Evolutionary conservation across 2,329 filamentous ascomycete genomes (phyloP).

Genomic region (Camptophora hylomeconis): DNA sequence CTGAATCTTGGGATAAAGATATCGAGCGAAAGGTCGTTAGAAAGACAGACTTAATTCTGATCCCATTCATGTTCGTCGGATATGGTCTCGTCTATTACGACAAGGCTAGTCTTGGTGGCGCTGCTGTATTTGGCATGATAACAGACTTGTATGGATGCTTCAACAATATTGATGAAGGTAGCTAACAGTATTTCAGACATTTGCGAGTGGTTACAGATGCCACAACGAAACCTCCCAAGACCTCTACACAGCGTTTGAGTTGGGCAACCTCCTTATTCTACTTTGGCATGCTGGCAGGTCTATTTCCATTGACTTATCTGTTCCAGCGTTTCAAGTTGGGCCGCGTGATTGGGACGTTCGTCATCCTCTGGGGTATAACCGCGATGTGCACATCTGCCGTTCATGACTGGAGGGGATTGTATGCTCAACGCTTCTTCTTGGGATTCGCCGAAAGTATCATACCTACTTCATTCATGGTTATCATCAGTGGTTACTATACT

Average conservation of each 20-base stretch:
- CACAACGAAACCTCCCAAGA: conserved; percentile 38
- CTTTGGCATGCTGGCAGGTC: conserved; percentile 62
- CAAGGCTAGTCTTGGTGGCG: conserved; percentile 62
- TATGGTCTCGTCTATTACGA: conserved; percentile 60
- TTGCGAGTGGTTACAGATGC: conserved; percentile 41
- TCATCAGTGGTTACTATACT: conserved; percentile 50
- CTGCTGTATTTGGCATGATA: conserved; percentile 65
- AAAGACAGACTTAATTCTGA: conserved; percentile 55
- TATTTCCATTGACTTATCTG: conserved; percentile 60
- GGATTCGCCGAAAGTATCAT: conserved; percentile 51
- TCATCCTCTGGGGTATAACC: conserved; percentile 52
- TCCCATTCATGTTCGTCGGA: conserved; percentile 53
- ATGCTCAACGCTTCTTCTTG: conserved; percentile 52
- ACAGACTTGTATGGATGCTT: no score
- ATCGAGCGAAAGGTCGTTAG: conserved; percentile 44
- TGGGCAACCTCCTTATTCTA: conserved; percentile 56
- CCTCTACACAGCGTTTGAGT: conserved; percentile 54
- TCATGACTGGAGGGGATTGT: conserved; percentile 49
- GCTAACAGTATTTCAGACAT: no score
- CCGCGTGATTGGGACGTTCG: conserved; percentile 49
- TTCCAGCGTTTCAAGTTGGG: conserved; percentile 55
- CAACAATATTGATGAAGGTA: no score
- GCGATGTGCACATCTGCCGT: conserved; percentile 59
- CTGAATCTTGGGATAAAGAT: conserved; percentile 40
- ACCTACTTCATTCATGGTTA: conserved; percentile 54